Conservation (phyloP, 768 basidiomycete genomes). For the Scleroderma bovista region DNA sequence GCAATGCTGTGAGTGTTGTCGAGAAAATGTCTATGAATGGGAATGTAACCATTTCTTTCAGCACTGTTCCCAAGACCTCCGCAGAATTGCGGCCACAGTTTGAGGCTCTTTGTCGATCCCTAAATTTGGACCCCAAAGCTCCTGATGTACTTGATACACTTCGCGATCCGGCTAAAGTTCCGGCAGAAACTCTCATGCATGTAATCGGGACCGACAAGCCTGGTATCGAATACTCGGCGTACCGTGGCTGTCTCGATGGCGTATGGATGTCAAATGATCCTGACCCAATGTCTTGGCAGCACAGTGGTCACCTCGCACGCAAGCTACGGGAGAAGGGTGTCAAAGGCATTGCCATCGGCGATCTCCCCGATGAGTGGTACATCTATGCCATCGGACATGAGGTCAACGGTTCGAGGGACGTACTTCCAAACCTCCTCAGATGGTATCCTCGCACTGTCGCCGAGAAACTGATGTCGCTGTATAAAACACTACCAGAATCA, state of each 20-base stretch:
- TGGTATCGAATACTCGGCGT: conserved; percentile 53
- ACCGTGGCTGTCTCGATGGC: conserved; percentile 59
- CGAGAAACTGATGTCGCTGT: conserved; percentile 39
- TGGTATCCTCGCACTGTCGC: conserved; percentile 54
- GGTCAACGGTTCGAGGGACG: conserved; percentile 42
- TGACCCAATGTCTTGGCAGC: conserved; percentile 66
- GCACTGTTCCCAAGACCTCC: conserved; percentile 55
- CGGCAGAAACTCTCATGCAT: conserved; percentile 46
- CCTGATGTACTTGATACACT: conserved; percentile 47
- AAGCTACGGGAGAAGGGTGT: conserved; percentile 54
- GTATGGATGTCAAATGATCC: conserved; percentile 51
- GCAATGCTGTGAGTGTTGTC: conserved; percentile 51
- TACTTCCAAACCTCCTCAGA: conserved; percentile 51
- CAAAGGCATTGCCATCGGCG: conserved; percentile 58
- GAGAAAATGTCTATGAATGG: neutral
- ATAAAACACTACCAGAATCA: conserved; percentile 35
- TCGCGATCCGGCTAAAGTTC: conserved; percentile 41
- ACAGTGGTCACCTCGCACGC: conserved; percentile 50
- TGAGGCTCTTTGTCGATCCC: conserved; percentile 50
- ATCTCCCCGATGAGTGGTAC: conserved; percentile 73
- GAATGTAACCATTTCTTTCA: conserved; percentile 12
- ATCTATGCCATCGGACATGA: conserved; percentile 69
- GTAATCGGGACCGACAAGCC: conserved; percentile 54
- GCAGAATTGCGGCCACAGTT: conserved; percentile 57
- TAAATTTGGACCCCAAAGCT: conserved; percentile 49